phyloP scores from a whole-genome alignment of 2,329 filamentous ascomycete genomes.

The Aspergillus tanneri region DNA sequence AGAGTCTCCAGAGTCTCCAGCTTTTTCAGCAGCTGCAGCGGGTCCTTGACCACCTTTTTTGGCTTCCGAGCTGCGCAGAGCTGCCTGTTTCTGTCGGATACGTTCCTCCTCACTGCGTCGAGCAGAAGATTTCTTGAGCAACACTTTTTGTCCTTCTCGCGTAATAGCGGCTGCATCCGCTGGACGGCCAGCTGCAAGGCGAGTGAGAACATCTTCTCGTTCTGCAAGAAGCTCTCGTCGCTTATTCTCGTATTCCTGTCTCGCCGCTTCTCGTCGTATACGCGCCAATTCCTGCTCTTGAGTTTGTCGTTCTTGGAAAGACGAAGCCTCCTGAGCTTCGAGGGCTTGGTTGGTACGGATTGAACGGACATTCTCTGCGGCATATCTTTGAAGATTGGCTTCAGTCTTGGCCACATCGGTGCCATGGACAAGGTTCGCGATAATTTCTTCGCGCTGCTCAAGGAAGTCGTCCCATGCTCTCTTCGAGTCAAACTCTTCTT shows the following conservation, averaged over 20 bases:
- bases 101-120: slow-evolving; percentile 55
- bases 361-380: slow-evolving; percentile 65
- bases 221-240: slow-evolving; percentile 62
- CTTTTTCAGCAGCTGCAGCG: slow-evolving; percentile 22
- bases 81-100: slow-evolving; percentile 47
- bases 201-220: slow-evolving; percentile 67
- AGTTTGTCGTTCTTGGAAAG: slow-evolving; percentile 48
- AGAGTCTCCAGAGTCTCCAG: slow-evolving; percentile 26
- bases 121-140: slow-evolving; percentile 70
- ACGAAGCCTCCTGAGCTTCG: slow-evolving; percentile 49
- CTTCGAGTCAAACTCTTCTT: slow-evolving; percentile 87
- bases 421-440: slow-evolving; percentile 79
- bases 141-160: slow-evolving; percentile 57
- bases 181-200: slow-evolving; percentile 61
- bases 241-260: slow-evolving; percentile 69
- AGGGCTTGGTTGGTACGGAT: slow-evolving; percentile 53
- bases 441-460: slow-evolving; percentile 85
- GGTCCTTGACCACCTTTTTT: slow-evolving; percentile 26
- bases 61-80: slow-evolving; percentile 36
- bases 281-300: slow-evolving; percentile 67
- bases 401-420: slow-evolving; percentile 65
- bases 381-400: slow-evolving; percentile 64
- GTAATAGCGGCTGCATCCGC: slow-evolving; percentile 59
- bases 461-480: slow-evolving; percentile 90
- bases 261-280: slow-evolving; percentile 61